These are phyloP conservation scores for Sextonia rubra DNA, from an alignment of 164 flowering plant species.

Conservation along the genomic window DNA sequence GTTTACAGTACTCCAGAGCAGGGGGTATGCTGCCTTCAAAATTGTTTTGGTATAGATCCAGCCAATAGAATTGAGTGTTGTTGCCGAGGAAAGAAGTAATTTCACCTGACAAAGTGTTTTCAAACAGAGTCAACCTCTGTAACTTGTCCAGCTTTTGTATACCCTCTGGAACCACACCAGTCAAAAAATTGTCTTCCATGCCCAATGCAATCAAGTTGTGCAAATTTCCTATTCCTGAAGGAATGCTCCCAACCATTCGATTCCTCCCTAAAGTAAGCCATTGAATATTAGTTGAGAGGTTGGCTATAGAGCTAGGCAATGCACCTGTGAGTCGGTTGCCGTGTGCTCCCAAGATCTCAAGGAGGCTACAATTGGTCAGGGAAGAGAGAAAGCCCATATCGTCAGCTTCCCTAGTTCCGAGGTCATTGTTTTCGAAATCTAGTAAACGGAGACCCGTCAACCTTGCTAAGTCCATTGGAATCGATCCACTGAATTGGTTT, in stretches of 20 bases:
- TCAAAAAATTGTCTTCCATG: not conserved
- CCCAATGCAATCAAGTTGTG: not conserved
- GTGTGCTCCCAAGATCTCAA: not conserved
- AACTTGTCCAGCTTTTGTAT: conserved; percentile 2
- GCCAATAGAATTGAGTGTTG: not conserved
- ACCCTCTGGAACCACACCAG: not conserved
- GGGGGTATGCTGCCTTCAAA: conserved; percentile 4
- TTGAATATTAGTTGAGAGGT: not conserved
- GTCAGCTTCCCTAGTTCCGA: not conserved
- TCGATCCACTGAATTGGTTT: conserved; percentile 7
- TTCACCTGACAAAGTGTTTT: not conserved
- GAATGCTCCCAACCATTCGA: not conserved
- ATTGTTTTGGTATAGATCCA: not conserved
- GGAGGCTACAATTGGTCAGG: conserved; percentile 5
- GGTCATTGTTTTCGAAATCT: not conserved
- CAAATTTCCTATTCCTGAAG: conserved; percentile 3
- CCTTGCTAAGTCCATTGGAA: conserved; percentile 2
- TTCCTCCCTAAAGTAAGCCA: not conserved
- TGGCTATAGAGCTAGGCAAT: conserved; percentile 8
- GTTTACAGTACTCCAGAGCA: not conserved
- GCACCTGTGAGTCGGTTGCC: not conserved
- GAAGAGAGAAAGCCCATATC: not conserved
- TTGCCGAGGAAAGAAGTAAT: conserved; percentile 7
- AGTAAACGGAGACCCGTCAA: not conserved
- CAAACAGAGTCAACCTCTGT: not conserved